Evolutionary conservation across 768 basidiomycete genomes (phyloP).

Genomic region (Tricholoma hemisulphureum): DNA sequence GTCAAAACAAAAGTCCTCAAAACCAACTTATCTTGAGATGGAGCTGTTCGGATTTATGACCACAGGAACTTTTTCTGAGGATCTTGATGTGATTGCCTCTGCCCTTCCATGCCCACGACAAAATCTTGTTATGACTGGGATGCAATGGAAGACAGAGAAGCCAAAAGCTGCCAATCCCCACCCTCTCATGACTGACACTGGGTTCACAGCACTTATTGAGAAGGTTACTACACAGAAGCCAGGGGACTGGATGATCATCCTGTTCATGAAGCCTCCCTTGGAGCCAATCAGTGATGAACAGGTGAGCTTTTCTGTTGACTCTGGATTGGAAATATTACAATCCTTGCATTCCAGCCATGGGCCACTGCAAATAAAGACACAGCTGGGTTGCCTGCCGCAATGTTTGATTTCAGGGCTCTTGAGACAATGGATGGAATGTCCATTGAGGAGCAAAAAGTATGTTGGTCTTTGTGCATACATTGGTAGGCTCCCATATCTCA

Average conservation of each 20-base stretch:
- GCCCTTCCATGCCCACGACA: constrained; percentile 1
- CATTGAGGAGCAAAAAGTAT: constrained; percentile 1
- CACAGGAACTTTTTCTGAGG: background rate
- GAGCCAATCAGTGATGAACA: background rate
- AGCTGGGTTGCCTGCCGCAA: background rate
- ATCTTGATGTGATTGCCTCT: background rate
- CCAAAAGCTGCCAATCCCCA: constrained; percentile 1
- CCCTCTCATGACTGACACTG: too few species aligned
- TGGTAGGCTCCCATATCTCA: background rate
- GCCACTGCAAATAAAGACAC: background rate
- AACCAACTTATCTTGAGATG: background rate
- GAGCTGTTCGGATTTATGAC: constrained; percentile 1
- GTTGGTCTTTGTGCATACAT: background rate
- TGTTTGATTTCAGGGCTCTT: background rate
- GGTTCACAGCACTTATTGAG: background rate
- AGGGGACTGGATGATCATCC: background rate
- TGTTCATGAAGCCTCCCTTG: too few species aligned
- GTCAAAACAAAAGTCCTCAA: background rate
- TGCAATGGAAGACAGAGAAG: too few species aligned
- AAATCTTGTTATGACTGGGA: background rate
- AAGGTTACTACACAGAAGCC: background rate
- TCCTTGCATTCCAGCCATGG: background rate
- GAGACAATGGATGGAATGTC: background rate
- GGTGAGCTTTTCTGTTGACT: background rate
- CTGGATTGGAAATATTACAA: background rate